These are phyloP conservation scores for Bipolaris bicolor DNA, from an alignment of 2,329 filamentous ascomycete species.

Conservation along the genomic window DNA sequence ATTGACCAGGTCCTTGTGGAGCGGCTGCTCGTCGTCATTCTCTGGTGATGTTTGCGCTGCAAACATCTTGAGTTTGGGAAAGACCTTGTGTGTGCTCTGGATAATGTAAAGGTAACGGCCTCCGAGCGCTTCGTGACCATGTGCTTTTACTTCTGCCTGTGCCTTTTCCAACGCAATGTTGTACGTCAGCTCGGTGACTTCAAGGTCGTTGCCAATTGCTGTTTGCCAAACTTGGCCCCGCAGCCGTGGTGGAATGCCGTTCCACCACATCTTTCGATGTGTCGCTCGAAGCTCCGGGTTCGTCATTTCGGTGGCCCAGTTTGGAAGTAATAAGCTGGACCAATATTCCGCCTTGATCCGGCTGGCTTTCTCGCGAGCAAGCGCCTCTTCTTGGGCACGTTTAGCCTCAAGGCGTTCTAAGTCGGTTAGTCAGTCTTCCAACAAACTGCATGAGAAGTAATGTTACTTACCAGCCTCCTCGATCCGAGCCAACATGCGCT, in stretches of 20 bases:
- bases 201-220: slow-evolving; percentile 76
- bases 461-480: slow-evolving; percentile 59
- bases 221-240: slow-evolving; percentile 72
- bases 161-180: slow-evolving; percentile 73
- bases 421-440: slow-evolving; percentile 18
- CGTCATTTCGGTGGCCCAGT: slow-evolving; percentile 74
- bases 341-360: slow-evolving; percentile 64
- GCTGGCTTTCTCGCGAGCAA: slow-evolving; percentile 59
- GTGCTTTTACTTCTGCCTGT: slow-evolving; percentile 60
- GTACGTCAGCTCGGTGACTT: slow-evolving; percentile 70
- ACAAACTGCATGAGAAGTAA: neutral
- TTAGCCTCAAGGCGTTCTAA: slow-evolving; percentile 43
- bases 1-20: slow-evolving; percentile 72
- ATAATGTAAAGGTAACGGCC: slow-evolving; percentile 37
- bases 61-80: slow-evolving; percentile 76
- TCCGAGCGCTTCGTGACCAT: slow-evolving; percentile 55
- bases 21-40: slow-evolving; percentile 60
- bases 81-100: slow-evolving; percentile 69
- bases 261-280: slow-evolving; percentile 78
- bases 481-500: slow-evolving; percentile 76
- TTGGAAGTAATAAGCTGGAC: slow-evolving; percentile 77
- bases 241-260: slow-evolving; percentile 73
- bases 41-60: slow-evolving; percentile 50
- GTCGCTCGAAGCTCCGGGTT: slow-evolving; percentile 34
- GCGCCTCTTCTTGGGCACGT: slow-evolving; percentile 57